These are phyloP conservation scores for Mycena pura DNA, from an alignment of 768 basidiomycete species.

Conservation along the genomic window DNA sequence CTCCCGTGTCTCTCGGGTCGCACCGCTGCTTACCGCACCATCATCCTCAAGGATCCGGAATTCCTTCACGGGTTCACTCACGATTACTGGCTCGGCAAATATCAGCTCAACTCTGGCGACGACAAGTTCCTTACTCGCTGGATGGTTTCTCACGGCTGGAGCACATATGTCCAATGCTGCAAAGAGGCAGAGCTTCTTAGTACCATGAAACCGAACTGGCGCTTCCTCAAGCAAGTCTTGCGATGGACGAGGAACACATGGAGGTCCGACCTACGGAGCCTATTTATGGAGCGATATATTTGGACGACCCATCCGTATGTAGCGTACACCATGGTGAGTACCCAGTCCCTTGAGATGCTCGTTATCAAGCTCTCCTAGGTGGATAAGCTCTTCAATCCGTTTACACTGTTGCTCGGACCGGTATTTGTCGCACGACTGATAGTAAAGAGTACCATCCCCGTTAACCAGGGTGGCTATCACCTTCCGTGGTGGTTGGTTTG, in stretches of 20 bases:
- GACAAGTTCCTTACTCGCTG: conserved; percentile 95
- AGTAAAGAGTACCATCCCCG: conserved; percentile 77
- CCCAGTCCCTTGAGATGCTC: background rate
- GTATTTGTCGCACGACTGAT: conserved; percentile 77
- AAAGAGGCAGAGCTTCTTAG: conserved; percentile 84
- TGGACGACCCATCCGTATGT: conserved; percentile 93
- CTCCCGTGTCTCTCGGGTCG: conserved; percentile 91
- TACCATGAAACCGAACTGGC: conserved; percentile 98
- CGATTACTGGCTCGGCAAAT: conserved; percentile 93
- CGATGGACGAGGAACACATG: conserved; percentile 96
- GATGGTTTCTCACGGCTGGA: conserved; percentile 97
- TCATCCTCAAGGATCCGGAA: conserved; percentile 94
- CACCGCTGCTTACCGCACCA: conserved; percentile 92
- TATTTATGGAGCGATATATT: conserved; percentile 87
- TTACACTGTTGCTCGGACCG: conserved; percentile 87
- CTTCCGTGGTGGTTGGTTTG: conserved; percentile 77
- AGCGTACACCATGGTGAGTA: conserved; percentile 87
- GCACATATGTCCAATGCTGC: conserved; percentile 90
- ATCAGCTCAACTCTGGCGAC: conserved; percentile 93
- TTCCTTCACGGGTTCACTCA: conserved; percentile 94
- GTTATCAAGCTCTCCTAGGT: conserved; percentile 50
- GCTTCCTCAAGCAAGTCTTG: conserved; percentile 92
- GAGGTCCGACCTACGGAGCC: conserved; percentile 85
- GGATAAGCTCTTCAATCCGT: conserved; percentile 85
- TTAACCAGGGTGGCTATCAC: conserved; percentile 77